These are phyloP conservation scores for Lactuca saligna DNA, from an alignment of 129 eudicot species.

Conservation along the genomic window DNA sequence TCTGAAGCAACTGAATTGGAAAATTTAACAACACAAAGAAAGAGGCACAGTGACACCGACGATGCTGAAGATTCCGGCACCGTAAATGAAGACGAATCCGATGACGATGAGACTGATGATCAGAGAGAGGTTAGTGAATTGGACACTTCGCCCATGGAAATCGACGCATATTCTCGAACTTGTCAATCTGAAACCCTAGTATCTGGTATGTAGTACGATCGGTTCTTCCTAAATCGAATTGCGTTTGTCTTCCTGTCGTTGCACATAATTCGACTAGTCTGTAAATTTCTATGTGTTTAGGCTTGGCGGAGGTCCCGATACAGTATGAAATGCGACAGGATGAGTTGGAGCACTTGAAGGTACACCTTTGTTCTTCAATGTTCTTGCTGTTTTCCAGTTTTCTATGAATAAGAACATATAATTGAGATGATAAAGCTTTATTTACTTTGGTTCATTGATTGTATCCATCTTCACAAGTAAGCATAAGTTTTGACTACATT, in stretches of 20 bases:
- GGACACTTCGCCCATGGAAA: constrained; percentile 30
- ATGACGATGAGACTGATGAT: constrained; percentile 23
- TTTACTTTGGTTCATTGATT: background rate
- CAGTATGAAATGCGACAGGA: constrained; percentile 38
- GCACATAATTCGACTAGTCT: background rate
- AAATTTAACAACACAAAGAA: constrained; percentile 5
- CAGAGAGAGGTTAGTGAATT: constrained; percentile 29
- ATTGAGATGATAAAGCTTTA: constrained; percentile 12
- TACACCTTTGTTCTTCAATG: constrained; percentile 4
- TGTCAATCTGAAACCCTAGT: constrained; percentile 39
- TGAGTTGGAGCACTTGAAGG: constrained; percentile 40
- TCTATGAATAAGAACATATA: background rate
- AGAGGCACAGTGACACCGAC: constrained; percentile 9
- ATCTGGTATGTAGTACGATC: constrained; percentile 34
- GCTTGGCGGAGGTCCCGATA: constrained; percentile 40
- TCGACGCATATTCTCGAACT: constrained; percentile 14
- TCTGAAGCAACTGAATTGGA: constrained; percentile 41
- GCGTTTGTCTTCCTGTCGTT: background rate
- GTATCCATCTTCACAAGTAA: background rate
- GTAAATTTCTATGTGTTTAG: constrained; percentile 13
- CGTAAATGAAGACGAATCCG: constrained; percentile 20
- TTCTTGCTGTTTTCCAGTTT: constrained; percentile 18
- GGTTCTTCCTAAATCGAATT: background rate
- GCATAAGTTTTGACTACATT: background rate
- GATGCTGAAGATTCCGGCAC: constrained; percentile 25